These are phyloP conservation scores for Lactifluus rugatus DNA, from an alignment of 768 basidiomycete species.

Conservation along the genomic window DNA sequence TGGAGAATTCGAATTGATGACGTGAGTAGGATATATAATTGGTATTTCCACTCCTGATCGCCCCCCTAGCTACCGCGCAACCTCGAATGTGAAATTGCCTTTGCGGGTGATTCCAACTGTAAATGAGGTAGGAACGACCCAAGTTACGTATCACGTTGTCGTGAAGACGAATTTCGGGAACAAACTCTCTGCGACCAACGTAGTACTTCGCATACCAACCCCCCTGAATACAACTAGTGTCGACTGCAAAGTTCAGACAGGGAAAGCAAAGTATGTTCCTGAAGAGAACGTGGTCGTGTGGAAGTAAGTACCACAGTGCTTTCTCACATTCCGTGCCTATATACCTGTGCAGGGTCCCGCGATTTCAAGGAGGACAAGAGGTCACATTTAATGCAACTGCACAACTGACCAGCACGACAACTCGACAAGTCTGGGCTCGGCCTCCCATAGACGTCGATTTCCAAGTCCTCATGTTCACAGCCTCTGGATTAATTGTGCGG, in stretches of 20 bases:
- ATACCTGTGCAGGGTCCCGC: constrained; percentile 58
- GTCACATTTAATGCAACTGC: constrained; percentile 77
- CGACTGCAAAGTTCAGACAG: constrained; percentile 82
- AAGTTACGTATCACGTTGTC: constrained; percentile 84
- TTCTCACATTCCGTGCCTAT: neutral
- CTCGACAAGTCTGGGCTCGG: constrained; percentile 92
- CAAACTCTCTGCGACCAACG: constrained; percentile 88
- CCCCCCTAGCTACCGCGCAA: constrained; percentile 78
- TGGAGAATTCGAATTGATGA: constrained; percentile 98
- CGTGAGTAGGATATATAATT: constrained; percentile 36
- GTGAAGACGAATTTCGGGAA: constrained; percentile 83
- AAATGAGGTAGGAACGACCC: constrained; percentile 83
- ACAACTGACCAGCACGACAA: constrained; percentile 77
- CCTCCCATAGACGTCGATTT: constrained; percentile 98
- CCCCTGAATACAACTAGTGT: constrained; percentile 90
- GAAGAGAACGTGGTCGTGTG: constrained; percentile 94
- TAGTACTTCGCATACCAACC: constrained; percentile 90
- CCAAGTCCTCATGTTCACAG: constrained; percentile 97
- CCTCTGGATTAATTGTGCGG: constrained; percentile 90
- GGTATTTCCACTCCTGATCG: neutral
- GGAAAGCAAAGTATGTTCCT: constrained; percentile 96
- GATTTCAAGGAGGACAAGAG: constrained; percentile 90
- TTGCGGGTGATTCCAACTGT: constrained; percentile 84
- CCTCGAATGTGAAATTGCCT: constrained; percentile 92
- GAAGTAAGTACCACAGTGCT: constrained; percentile 60